These are phyloP conservation scores for Edaphochlamys debaryana DNA, from an alignment of 139 green algal species.

Conservation along the genomic window DNA sequence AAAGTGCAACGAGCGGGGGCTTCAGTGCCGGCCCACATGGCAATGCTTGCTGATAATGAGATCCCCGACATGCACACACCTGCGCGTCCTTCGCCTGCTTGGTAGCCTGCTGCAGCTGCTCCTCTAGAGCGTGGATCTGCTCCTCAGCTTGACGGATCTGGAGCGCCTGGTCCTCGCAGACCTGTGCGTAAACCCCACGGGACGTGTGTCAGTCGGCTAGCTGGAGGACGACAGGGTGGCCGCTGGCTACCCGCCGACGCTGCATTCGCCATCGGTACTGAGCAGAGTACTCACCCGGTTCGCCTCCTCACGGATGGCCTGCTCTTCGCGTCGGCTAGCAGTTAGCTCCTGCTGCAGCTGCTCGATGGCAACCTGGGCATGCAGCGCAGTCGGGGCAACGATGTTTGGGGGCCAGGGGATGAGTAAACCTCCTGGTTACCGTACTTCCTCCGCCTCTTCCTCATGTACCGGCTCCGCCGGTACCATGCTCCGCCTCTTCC, in stretches of 20 bases:
- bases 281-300: constrained; percentile 55
- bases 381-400: too few relatives aligned
- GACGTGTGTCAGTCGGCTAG: too few relatives aligned
- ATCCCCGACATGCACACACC: constrained; percentile 1
- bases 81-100: constrained; percentile 33
- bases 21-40: neutral
- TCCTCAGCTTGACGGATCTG: constrained; percentile 52
- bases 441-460: too few relatives aligned
- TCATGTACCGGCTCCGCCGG: too few relatives aligned
- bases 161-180: constrained; percentile 55
- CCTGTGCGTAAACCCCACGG: too few relatives aligned
- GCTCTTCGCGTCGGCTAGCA: constrained; percentile 56
- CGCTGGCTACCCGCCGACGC: too few relatives aligned
- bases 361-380: constrained; percentile 68
- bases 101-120: constrained; percentile 35
- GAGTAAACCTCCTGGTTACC: too few relatives aligned
- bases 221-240: too few relatives aligned
- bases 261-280: too few relatives aligned
- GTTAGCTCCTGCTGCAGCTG: constrained; percentile 66
- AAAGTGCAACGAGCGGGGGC: neutral
- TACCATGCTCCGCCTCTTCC: too few relatives aligned
- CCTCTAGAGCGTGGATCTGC: constrained; percentile 49
- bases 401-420: too few relatives aligned
- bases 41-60: too few relatives aligned
- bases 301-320: constrained; percentile 57